Evolutionary conservation across 805 yeast species (phyloP).

Genomic region (Wickerhamomyces xylosicus): DNA sequence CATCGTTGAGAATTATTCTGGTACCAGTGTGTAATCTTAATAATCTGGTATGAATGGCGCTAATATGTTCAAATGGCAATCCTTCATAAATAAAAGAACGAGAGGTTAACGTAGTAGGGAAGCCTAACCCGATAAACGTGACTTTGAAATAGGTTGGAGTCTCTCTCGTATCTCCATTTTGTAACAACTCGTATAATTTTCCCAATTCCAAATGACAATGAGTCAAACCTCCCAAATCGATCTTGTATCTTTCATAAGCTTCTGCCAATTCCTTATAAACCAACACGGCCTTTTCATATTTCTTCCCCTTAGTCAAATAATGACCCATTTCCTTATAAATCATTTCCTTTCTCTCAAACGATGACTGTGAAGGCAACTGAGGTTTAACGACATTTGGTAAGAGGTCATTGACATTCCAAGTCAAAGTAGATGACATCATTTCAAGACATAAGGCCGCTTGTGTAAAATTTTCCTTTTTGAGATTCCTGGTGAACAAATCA

Average conservation of each 20-base stretch:
- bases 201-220: conserved; percentile 60
- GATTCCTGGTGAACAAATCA: conserved; percentile 58
- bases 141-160: conserved; percentile 75
- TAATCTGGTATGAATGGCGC: conserved; percentile 70
- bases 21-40: conserved; percentile 76
- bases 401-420: conserved; percentile 54
- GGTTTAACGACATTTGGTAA: conserved; percentile 55
- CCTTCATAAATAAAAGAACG: conserved; percentile 80
- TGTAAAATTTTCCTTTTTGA: conserved; percentile 49
- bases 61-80: conserved; percentile 75
- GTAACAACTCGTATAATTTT: conserved; percentile 55
- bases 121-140: conserved; percentile 74
- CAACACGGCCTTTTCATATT: conserved; percentile 72
- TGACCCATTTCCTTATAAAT: conserved; percentile 60
- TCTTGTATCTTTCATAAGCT: conserved; percentile 62
- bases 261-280: conserved; percentile 67
- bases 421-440: conserved; percentile 63
- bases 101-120: conserved; percentile 68
- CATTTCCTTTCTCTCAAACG: conserved; percentile 72
- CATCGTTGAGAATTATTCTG: conserved; percentile 46
- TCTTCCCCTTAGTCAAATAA: conserved; percentile 59
- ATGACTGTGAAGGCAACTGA: conserved; percentile 66
- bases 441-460: conserved; percentile 82
- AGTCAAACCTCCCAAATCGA: conserved; percentile 68
- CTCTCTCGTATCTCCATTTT: conserved; percentile 52